phyloP scores from a whole-genome alignment of 2,329 filamentous ascomycete genomes.

The Fusarium sp. region DNA sequence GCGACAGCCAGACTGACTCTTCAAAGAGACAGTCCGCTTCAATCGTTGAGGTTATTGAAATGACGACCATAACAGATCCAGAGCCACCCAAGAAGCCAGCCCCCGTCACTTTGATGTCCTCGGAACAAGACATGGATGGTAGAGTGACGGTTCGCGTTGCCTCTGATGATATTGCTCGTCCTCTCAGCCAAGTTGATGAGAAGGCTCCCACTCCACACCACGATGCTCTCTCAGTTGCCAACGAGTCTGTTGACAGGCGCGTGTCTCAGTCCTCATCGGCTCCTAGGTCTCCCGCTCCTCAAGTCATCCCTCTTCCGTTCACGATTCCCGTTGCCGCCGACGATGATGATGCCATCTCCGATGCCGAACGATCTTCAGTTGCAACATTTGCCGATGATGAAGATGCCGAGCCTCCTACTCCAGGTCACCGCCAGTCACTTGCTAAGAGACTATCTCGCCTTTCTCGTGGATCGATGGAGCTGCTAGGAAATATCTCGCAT shows the following conservation, averaged over 20 bases:
- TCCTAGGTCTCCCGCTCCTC: conserved; percentile 53
- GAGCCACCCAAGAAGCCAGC: conserved; percentile 41
- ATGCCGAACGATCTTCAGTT: conserved; percentile 71
- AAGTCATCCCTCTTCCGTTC: conserved; percentile 75
- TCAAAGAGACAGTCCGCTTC: conserved; percentile 50
- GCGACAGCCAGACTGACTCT: conserved; percentile 50
- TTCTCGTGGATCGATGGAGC: conserved; percentile 59
- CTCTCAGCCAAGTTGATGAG: conserved; percentile 40
- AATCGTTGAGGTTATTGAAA: conserved; percentile 64
- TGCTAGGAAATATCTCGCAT: conserved; percentile 59
- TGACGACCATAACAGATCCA: conserved; percentile 60
- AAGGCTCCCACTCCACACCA: conserved; percentile 34
- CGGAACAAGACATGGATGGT: conserved; percentile 55
- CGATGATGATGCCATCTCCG: conserved; percentile 47
- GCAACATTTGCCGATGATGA: conserved; percentile 76
- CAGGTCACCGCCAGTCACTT: conserved; percentile 51
- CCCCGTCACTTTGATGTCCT: conserved; percentile 55
- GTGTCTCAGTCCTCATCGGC: conserved; percentile 35
- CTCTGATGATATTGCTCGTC: conserved; percentile 57
- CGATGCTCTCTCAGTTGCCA: conserved; percentile 20
- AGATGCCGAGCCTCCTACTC: conserved; percentile 47
- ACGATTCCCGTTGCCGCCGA: conserved; percentile 60
- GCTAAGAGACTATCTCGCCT: conserved; percentile 63
- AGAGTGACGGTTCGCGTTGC: conserved; percentile 66
- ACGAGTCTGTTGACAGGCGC: conserved; percentile 28